Conservation (phyloP, 345 rosid species). For the Toxicodendron radicans region DNA sequence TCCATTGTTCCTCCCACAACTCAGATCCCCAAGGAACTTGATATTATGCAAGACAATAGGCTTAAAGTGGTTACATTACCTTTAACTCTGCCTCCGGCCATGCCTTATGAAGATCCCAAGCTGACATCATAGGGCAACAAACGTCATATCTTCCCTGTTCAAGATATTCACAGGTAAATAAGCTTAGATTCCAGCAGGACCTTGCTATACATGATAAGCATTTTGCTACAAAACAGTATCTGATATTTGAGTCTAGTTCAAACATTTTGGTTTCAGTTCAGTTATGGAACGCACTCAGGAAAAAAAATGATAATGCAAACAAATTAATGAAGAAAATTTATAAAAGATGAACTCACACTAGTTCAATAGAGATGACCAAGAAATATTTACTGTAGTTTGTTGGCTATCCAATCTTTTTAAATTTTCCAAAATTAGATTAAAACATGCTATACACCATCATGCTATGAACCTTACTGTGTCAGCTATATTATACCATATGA, state of each 20-base stretch:
- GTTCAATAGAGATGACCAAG: not conserved
- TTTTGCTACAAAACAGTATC: not conserved
- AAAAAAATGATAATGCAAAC: not conserved
- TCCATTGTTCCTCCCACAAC: not conserved
- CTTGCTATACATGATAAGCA: not conserved
- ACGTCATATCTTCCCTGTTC: constrained; percentile 95
- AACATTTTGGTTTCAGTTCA: not conserved
- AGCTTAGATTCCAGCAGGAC: not conserved
- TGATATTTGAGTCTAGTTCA: not conserved
- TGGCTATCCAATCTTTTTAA: not conserved
- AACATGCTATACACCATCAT: not conserved
- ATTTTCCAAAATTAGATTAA: not conserved
- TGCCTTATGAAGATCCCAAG: constrained; percentile 98
- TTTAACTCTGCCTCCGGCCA: constrained; percentile 94
- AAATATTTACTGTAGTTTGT: not conserved
- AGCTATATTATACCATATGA: too few species aligned
- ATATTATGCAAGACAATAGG: constrained; percentile 6
- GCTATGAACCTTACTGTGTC: not conserved
- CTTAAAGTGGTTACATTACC: constrained; percentile 37
- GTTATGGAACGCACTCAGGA: not conserved
- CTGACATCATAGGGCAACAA: constrained; percentile 98
- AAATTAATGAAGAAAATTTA: not conserved
- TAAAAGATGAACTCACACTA: not conserved
- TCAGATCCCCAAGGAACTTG: constrained; percentile 1
- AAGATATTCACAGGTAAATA: constrained; percentile 14